These are phyloP conservation scores for Paecilomyces variotii DNA, from an alignment of 2,329 filamentous ascomycete species.

Conservation along the genomic window DNA sequence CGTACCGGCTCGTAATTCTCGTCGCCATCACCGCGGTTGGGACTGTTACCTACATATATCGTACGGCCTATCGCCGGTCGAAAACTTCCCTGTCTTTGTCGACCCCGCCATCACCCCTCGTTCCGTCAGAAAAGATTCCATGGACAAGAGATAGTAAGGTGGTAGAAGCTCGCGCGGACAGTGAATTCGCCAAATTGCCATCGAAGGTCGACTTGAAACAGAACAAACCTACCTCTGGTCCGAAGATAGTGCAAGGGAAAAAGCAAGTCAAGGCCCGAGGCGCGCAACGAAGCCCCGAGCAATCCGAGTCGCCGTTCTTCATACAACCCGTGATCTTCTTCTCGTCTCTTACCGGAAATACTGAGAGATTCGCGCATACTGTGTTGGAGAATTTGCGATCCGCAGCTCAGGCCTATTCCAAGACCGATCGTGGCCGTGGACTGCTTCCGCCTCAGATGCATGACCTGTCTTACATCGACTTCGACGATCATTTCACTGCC, in stretches of 20 bases:
- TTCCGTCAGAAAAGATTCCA: slow-evolving; percentile 15
- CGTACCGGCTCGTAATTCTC: slow-evolving; percentile 35
- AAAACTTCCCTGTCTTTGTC: slow-evolving; percentile 22
- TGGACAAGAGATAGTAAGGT: slow-evolving; percentile 3
- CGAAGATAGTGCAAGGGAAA: slow-evolving; percentile 27
- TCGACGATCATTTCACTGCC: slow-evolving; percentile 84
- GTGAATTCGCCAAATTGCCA: not conserved
- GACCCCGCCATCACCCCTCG: slow-evolving; percentile 23
- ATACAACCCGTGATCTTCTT: slow-evolving; percentile 74
- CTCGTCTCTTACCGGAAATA: slow-evolving; percentile 78
- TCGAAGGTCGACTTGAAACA: slow-evolving; percentile 1
- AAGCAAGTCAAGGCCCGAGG: slow-evolving; percentile 20
- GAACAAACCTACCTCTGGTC: slow-evolving; percentile 16
- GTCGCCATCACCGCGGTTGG: slow-evolving; percentile 16
- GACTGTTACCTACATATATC: slow-evolving; percentile 8
- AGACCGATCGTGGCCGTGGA: slow-evolving; percentile 19
- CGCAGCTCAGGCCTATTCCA: slow-evolving; percentile 23
- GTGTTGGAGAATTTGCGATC: slow-evolving; percentile 51
- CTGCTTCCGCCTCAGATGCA: slow-evolving; percentile 56
- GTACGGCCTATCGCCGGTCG: slow-evolving; percentile 14
- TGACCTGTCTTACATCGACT: slow-evolving; percentile 79
- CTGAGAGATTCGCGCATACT: slow-evolving; percentile 61
- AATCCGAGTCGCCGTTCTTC: slow-evolving; percentile 15
- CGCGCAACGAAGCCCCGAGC: slow-evolving; percentile 12
- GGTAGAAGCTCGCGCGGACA: not conserved